Evolutionary conservation across 2,329 filamentous ascomycete genomes (phyloP), one percentile per base, ranked within the genome.

Genomic region (Colletotrichum horii): DNA sequence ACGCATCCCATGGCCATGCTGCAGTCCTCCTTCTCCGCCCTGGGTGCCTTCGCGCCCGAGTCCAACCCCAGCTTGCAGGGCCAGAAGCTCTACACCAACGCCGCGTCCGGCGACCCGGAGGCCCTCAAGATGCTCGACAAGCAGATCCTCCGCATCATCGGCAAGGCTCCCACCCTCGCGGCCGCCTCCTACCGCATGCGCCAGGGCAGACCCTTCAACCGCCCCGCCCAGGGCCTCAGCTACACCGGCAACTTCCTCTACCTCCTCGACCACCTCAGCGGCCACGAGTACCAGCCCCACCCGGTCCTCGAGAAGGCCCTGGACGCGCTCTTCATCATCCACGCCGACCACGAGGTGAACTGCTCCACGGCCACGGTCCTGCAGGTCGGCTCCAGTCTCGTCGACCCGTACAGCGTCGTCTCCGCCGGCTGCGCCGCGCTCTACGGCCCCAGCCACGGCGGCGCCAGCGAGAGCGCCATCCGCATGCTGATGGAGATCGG

Each of bases 321-420:
- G 19, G 88, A 91, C 69, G 85, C 86, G 8, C 84, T 92, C 4
- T 90, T 90, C 78, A 88, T 91, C 70, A 85, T 92, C 28, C 89
- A 91, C 77, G 88, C 89, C 3, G 90, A 92, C 78, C 90, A 92
- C 79, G 91, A 91, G 75, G 89, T 92, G 80, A 91, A 91, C 77
- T 88, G 89, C 79, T 89, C 89, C 3, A 91, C 89, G 0, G 89
- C 90, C 2, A 88, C 90, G 2, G 86, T 90, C 36, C 82, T 92
- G 19, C 89, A 91, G 72, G 89, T 91, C 24, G 89, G 90, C 9
- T 90, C 87, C 71, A 89, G 88, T 0, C 81, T 92, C 14, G 87
- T 91, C 0, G 91, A 92, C 78, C 89, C 90, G 0, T 91, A 85
- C 75, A 90, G 87, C 77, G 85, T 89, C 22, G 88, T 91, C 15